A percentile compares a stretch with the other conserved stretches of the same genome.
These are phyloP conservation scores for Aaosphaeria pasadenensis DNA, from an alignment of 2,329 filamentous ascomycete species.

Conservation along the genomic window DNA sequence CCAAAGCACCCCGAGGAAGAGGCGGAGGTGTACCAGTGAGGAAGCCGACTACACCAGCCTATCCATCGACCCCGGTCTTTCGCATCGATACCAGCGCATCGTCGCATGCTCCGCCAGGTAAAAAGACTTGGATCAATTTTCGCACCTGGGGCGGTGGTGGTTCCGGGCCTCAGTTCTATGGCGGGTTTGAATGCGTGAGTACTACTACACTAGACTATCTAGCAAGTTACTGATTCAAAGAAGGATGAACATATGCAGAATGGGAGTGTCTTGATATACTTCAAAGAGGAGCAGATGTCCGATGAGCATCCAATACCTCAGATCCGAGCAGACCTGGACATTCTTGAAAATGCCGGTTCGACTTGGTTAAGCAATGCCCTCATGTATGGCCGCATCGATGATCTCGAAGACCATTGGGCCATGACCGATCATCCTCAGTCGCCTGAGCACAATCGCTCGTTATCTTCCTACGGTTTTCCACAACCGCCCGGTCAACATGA, in stretches of 20 bases:
- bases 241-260: slow-evolving; percentile 39
- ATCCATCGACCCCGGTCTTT: slow-evolving; percentile 8
- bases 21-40: slow-evolving; percentile 39
- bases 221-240: not conserved
- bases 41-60: slow-evolving; percentile 12
- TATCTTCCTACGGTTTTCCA: slow-evolving; percentile 4
- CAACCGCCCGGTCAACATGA: slow-evolving; percentile 13
- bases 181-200: slow-evolving; percentile 36
- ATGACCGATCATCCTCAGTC: slow-evolving; percentile 20
- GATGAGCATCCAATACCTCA: slow-evolving; percentile 35
- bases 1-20: slow-evolving; percentile 35
- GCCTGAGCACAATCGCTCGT: not conserved
- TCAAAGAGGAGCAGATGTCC: slow-evolving; percentile 37
- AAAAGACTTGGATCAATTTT: slow-evolving; percentile 35
- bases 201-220: not conserved
- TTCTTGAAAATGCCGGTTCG: slow-evolving; percentile 35
- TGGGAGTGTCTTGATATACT: slow-evolving; percentile 37
- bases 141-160: slow-evolving; percentile 34
- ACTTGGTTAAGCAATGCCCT: slow-evolving; percentile 37
- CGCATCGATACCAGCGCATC: slow-evolving; percentile 24
- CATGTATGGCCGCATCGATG: slow-evolving; percentile 33
- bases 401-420: slow-evolving; percentile 30
- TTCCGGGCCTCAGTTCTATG: slow-evolving; percentile 28
- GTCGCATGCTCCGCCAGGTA: slow-evolving; percentile 12
- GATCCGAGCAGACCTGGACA: slow-evolving; percentile 31